Evolutionary conservation across 208 protist genomes (phyloP).

Genomic region (Leishmania lainsoni): DNA sequence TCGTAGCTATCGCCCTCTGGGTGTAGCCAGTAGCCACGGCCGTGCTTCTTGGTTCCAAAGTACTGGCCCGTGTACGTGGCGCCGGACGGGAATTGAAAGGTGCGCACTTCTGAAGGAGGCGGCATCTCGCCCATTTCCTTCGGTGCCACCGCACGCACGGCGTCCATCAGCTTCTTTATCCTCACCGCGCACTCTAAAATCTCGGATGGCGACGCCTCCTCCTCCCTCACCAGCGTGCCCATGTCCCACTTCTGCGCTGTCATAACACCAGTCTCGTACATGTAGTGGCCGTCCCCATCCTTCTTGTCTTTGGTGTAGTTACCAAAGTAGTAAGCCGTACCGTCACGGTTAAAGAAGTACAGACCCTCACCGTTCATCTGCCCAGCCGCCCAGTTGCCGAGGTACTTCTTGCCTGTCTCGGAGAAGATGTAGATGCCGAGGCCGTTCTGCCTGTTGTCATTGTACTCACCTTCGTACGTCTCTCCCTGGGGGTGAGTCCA

Average conservation of each 20-base stretch:
- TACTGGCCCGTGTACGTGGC: slow-evolving; percentile 90
- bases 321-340: slow-evolving; percentile 71
- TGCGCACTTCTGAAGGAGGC: slow-evolving; percentile 66
- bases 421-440: slow-evolving; percentile 82
- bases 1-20: slow-evolving; percentile 91
- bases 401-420: slow-evolving; percentile 73
- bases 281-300: slow-evolving; percentile 78
- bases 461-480: slow-evolving; percentile 89
- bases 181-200: slow-evolving; percentile 52
- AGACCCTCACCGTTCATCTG: slow-evolving; percentile 87
- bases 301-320: slow-evolving; percentile 85
- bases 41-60: slow-evolving; percentile 88
- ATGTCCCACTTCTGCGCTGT: slow-evolving; percentile 80
- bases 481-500: slow-evolving; percentile 83
- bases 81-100: slow-evolving; percentile 89
- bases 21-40: slow-evolving; percentile 85
- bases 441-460: slow-evolving; percentile 83
- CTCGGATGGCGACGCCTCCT: slow-evolving; percentile 67
- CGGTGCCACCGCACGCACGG: slow-evolving; percentile 66
- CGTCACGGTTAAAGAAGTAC: slow-evolving; percentile 80
- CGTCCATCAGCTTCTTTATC: slow-evolving; percentile 45
- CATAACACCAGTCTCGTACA: slow-evolving; percentile 84
- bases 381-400: slow-evolving; percentile 78
- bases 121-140: slow-evolving; percentile 60
- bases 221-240: slow-evolving; percentile 61